Evolutionary conservation across 2,329 filamentous ascomycete genomes (phyloP).

Genomic region (Sporothrix globosa): DNA sequence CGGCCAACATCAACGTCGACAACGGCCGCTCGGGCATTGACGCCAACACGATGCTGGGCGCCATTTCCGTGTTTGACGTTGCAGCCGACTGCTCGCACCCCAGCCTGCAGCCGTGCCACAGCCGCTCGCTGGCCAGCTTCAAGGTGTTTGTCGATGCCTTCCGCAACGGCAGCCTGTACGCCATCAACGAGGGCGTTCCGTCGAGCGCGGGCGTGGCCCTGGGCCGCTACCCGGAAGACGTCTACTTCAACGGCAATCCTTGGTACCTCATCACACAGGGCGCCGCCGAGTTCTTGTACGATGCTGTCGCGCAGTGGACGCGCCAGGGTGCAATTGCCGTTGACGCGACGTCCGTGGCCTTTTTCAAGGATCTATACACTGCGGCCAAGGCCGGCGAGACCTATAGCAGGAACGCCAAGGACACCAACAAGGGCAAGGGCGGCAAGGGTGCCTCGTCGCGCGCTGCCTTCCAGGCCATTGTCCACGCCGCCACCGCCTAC

Average conservation of each 20-base stretch:
- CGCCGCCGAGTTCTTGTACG: slow-evolving; percentile 17
- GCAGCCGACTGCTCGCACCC: not conserved
- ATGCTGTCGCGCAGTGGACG: slow-evolving; percentile 9
- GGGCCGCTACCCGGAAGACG: slow-evolving; percentile 20
- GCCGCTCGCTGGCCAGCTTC: slow-evolving; percentile 19
- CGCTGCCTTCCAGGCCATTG: slow-evolving; percentile 8
- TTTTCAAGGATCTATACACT: slow-evolving; percentile 11
- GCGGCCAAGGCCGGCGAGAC: slow-evolving; percentile 3
- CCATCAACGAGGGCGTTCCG: slow-evolving; percentile 12
- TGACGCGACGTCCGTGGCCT: not conserved
- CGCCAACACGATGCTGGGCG: slow-evolving; percentile 22
- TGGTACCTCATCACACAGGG: slow-evolving; percentile 24
- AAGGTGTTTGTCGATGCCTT: slow-evolving; percentile 19
- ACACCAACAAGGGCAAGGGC: too few relatives aligned
- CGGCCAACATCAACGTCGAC: slow-evolving; percentile 23
- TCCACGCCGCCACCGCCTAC: not conserved
- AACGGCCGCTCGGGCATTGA: slow-evolving; percentile 17
- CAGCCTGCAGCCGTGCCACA: slow-evolving; percentile 18
- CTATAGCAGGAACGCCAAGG: not conserved
- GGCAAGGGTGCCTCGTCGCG: not conserved
- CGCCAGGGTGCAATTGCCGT: not conserved
- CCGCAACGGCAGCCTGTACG: slow-evolving; percentile 5
- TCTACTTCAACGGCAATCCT: slow-evolving; percentile 15
- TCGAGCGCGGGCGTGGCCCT: not conserved
- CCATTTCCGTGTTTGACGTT: slow-evolving; percentile 19